A percentile compares a stretch with the other conserved stretches of the same genome.
These are phyloP conservation scores for Diaporthe caulivora DNA, from an alignment of 2,329 filamentous ascomycete genomes.

Conservation along the genomic window DNA sequence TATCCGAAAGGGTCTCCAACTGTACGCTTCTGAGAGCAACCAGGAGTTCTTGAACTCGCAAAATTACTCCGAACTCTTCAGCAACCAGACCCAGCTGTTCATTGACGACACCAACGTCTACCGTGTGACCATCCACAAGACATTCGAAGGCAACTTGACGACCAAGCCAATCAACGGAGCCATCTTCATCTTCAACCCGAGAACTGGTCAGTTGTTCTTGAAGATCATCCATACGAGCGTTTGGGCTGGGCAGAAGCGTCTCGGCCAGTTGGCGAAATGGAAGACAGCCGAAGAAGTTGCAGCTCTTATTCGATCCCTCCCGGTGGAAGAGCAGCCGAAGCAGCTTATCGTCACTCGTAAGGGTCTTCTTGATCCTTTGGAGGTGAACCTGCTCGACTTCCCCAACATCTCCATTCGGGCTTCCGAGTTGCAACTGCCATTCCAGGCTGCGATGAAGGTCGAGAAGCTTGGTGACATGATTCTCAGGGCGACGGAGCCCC, in stretches of 20 bases:
- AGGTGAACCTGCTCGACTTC: conserved; percentile 97
- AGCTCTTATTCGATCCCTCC: conserved; percentile 92
- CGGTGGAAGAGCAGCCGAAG: conserved; percentile 98
- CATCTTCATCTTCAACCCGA: conserved; percentile 99
- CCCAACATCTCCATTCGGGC: conserved; percentile 99
- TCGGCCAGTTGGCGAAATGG: conserved; percentile 98
- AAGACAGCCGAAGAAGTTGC: conserved; percentile 99
- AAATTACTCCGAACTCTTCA: conserved; percentile 99
- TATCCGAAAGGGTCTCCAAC: conserved; percentile 96
- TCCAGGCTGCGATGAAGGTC: conserved; percentile 99
- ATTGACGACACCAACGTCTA: conserved; percentile 99
- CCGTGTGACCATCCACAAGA: conserved; percentile 99
- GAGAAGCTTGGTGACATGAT: conserved; percentile 99
- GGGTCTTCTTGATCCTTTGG: conserved; percentile 94
- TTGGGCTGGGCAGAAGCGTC: conserved; percentile 98
- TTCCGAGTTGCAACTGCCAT: conserved; percentile 95
- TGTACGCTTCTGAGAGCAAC: conserved; percentile 98
- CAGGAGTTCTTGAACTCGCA: conserved; percentile 99
- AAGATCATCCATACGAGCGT: conserved; percentile 99
- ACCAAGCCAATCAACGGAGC: conserved; percentile 99
- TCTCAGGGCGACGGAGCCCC: conserved; percentile 94
- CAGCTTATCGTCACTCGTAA: conserved; percentile 98
- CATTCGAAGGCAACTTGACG: conserved; percentile 98
- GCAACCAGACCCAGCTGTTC: conserved; percentile 98
- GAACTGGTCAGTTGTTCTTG: conserved; percentile 95